Evolutionary conservation across 192 early-diverging fungal genomes (phyloP).

Genomic region (Coemansia umbellata): DNA sequence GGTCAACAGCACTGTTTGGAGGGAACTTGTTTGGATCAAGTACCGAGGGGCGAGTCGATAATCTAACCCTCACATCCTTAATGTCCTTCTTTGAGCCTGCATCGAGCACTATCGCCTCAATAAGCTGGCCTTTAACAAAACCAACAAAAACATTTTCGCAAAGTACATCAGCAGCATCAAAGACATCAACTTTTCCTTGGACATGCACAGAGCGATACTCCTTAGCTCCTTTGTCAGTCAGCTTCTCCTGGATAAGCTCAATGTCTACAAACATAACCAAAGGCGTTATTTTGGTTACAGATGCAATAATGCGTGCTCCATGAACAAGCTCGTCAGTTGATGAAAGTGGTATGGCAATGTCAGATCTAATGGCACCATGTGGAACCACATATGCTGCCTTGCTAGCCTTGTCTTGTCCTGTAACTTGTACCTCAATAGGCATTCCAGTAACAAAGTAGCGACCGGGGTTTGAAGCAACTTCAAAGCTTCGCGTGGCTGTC

Average conservation of each 20-base stretch:
- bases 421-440: constrained; percentile 43
- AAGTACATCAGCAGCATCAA: constrained; percentile 57
- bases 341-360: constrained; percentile 32
- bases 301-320: constrained; percentile 56
- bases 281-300: constrained; percentile 52
- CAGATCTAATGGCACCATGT: constrained; percentile 54
- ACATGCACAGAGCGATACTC: constrained; percentile 20
- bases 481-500: constrained; percentile 22
- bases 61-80: constrained; percentile 53
- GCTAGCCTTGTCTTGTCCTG: constrained; percentile 15
- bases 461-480: constrained; percentile 9
- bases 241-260: constrained; percentile 6
- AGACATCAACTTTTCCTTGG: constrained; percentile 58
- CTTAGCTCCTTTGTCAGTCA: not conserved
- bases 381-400: constrained; percentile 13
- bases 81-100: constrained; percentile 2
- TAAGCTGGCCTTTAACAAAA: constrained; percentile 20
- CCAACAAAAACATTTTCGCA: constrained; percentile 23
- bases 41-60: constrained; percentile 62
- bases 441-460: constrained; percentile 30
- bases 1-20: constrained; percentile 33
- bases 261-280: constrained; percentile 58
- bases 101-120: constrained; percentile 20
- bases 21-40: constrained; percentile 34
- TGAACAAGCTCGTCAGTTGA: constrained; percentile 50